Evolutionary conservation across 345 rosid genomes (phyloP), one percentile per base, ranked within the genome.

Genomic region (Combretum micranthum): DNA sequence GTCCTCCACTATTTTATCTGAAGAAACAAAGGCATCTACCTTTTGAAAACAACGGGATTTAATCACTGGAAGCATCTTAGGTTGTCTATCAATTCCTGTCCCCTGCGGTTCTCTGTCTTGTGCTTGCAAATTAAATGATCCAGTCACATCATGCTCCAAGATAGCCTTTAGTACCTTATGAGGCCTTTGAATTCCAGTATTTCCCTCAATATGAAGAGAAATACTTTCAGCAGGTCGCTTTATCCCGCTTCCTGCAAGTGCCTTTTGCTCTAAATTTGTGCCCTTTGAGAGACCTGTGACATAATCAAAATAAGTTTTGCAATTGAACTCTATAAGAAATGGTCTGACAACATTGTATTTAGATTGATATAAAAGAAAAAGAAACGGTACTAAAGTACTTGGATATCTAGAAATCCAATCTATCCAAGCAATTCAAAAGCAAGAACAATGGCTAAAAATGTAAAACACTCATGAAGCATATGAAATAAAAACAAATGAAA

Each of bases 11-110:
- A 26, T 23, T 48, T 52, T 51, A 45, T 67, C 39, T 23, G 55
- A 56, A 53, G 53, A 64, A 64, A 42, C 48, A 56, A 57, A 21
- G 13, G 61, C 55, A 43, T 52, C 74, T 50, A 61, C 69, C 77
- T 61, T 61, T 45, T 63, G 63, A 14, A 37, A 59, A 37, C 50
- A 32, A 20, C 46, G 50, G 46, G 68, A 64, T 51, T 61, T 48
- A 53, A 43, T 44, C 20, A 19, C 47, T 1, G 47, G 66, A 45
- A 39, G 22, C 18, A 32, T 23, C 52, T 11, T 61, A 23, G 44
- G 51, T 20, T 46, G 63, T 46, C 39, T 59, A 37, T 56, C 46
- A 15, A 32, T 20, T 50, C 64, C 63, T 49, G 32, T 69, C 54
- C 61, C 72, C 48, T 46, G 55, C 17, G 57, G 37, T 64, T 49